Percentiles rank a stretch among this genome's conserved stretches.
These are phyloP conservation scores for Neoboletus magnificus DNA, from an alignment of 768 basidiomycete genomes.

Conservation along the genomic window DNA sequence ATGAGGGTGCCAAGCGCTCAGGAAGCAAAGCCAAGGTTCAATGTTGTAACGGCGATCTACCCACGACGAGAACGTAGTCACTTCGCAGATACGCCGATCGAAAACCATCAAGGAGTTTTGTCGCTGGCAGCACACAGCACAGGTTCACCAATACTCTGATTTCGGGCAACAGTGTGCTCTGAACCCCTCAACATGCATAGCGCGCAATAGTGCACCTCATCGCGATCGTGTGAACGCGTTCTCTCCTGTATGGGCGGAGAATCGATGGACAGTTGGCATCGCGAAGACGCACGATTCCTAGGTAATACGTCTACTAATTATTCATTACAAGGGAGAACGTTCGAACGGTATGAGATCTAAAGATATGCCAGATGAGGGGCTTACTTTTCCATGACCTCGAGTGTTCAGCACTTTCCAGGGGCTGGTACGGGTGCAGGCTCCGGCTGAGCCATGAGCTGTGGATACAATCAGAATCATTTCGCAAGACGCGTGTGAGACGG, in stretches of 20 bases:
- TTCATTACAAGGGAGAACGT: slow-evolving; percentile 8
- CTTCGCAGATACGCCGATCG: slow-evolving; percentile 11
- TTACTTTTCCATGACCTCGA: slow-evolving; percentile 2
- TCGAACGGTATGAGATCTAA: slow-evolving; percentile 13
- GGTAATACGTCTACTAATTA: slow-evolving; percentile 15
- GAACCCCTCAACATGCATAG: neutral
- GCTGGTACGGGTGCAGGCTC: slow-evolving; percentile 36
- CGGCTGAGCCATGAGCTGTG: slow-evolving; percentile 61
- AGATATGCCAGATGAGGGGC: neutral
- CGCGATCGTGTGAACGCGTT: neutral
- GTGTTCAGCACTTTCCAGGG: slow-evolving; percentile 31
- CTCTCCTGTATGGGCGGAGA: slow-evolving; percentile 18
- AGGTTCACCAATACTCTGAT: neutral
- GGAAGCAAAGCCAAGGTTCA: neutral
- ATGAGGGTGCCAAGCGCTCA: neutral
- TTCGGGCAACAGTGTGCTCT: neutral
- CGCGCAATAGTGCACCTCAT: neutral
- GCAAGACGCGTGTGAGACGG: neutral
- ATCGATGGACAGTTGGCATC: slow-evolving; percentile 14
- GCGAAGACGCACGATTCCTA: slow-evolving; percentile 11
- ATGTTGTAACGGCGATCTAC: slow-evolving; percentile 17
- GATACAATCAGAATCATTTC: slow-evolving; percentile 8
- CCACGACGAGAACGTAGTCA: slow-evolving; percentile 5
- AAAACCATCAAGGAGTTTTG: neutral
- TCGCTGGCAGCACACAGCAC: neutral